Evolutionary conservation across 2,329 filamentous ascomycete genomes (phyloP).

Genomic region (Ceratocystis smalleyi): DNA sequence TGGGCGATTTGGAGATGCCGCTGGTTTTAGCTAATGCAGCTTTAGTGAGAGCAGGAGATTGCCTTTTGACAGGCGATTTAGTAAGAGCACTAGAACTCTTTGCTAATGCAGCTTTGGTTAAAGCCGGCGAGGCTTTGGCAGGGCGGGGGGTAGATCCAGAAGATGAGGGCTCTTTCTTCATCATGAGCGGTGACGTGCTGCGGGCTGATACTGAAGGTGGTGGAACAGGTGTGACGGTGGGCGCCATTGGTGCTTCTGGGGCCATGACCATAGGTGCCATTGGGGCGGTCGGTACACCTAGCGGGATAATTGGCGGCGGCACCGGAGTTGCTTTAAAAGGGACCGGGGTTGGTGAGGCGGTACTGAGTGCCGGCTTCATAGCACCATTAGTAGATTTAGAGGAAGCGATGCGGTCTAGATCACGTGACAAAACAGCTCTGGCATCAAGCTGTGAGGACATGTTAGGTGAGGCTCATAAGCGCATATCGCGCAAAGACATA

Average conservation of each 20-base stretch:
- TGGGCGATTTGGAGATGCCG: constrained; percentile 13
- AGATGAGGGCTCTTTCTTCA: constrained; percentile 13
- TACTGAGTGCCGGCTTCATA: constrained; percentile 8
- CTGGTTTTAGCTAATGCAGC: constrained; percentile 10
- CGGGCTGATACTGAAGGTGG: constrained; percentile 3
- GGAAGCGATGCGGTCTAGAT: constrained; percentile 19
- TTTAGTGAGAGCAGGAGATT: constrained; percentile 13
- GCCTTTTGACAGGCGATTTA: constrained; percentile 10
- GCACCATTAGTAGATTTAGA: constrained; percentile 18
- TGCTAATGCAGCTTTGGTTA: constrained; percentile 6
- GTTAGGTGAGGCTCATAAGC: neutral
- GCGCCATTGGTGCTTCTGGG: constrained; percentile 13
- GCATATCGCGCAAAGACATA: neutral
- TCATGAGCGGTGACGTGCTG: constrained; percentile 12
- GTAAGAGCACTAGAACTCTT: neutral
- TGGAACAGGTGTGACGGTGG: constrained; percentile 6
- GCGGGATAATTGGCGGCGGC: constrained; percentile 14
- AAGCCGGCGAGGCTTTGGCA: constrained; percentile 9
- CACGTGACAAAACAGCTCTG: constrained; percentile 30
- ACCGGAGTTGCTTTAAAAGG: constrained; percentile 13
- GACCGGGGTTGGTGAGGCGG: constrained; percentile 4
- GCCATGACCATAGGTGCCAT: constrained; percentile 14
- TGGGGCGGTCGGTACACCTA: neutral
- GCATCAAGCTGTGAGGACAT: constrained; percentile 26
- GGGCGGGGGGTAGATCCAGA: neutral